Percentiles rank a stretch among this genome's conserved stretches.
These are phyloP conservation scores for Schoenoplectus tabernaemontani DNA, from an alignment of 202 grass and related monocot species.

Conservation along the genomic window DNA sequence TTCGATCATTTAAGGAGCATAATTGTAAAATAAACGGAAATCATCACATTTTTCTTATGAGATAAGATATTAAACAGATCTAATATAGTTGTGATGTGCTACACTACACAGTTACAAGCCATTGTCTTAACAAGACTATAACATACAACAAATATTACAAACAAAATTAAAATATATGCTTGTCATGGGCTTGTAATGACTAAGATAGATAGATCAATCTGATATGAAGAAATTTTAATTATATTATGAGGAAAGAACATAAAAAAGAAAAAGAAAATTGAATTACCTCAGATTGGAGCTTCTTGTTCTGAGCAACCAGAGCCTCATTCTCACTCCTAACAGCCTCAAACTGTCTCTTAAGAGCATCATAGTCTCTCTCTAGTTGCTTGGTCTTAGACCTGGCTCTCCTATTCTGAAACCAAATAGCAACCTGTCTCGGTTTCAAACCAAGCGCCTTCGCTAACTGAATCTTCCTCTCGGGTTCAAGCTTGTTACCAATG, in stretches of 20 bases:
- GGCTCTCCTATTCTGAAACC: constrained; percentile 76
- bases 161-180: not conserved
- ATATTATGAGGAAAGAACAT: not conserved
- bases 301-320: constrained; percentile 55
- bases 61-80: constrained; percentile 2
- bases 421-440: constrained; percentile 67
- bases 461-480: constrained; percentile 59
- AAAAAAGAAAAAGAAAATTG: too few relatives aligned
- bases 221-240: constrained; percentile 1
- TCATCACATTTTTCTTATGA: not conserved
- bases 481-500: constrained; percentile 68
- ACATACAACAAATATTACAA: not conserved
- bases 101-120: not conserved
- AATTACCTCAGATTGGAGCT: constrained; percentile 61
- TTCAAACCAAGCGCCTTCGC: constrained; percentile 53
- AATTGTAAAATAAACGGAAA: not conserved
- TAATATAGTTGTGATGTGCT: not conserved
- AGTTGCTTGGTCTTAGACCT: constrained; percentile 76
- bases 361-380: constrained; percentile 58
- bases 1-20: not conserved
- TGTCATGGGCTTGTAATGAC: not conserved
- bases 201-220: not conserved
- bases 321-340: constrained; percentile 61
- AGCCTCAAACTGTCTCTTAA: constrained; percentile 52
- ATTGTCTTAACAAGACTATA: not conserved